A percentile compares a stretch with the other conserved stretches of the same genome.
phyloP scores from a whole-genome alignment of 768 basidiomycete genomes.

The Lactarius quietus region DNA sequence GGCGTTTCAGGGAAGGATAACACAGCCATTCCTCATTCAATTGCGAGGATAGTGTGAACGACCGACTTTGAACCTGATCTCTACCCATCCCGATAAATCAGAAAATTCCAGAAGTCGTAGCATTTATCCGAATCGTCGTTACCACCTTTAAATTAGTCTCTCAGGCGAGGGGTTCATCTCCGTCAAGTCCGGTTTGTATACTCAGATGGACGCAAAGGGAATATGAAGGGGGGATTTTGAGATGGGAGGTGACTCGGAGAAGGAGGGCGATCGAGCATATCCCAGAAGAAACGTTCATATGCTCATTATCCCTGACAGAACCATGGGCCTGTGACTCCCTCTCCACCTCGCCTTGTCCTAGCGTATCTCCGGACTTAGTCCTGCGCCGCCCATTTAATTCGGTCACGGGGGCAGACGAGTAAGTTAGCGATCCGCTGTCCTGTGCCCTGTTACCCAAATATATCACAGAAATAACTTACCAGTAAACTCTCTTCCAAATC shows the following conservation, averaged over 20 bases:
- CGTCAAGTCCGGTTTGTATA: slow-evolving; percentile 13
- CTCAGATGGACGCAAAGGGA: background rate
- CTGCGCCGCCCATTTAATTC: slow-evolving; percentile 21
- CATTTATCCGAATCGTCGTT: slow-evolving; percentile 2
- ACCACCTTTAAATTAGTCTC: slow-evolving; percentile 3
- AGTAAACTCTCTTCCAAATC: background rate
- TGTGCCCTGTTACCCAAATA: slow-evolving; percentile 19
- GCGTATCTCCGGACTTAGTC: slow-evolving; percentile 13
- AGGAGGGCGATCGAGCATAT: slow-evolving; percentile 3
- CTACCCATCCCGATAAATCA: background rate
- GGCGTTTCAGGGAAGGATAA: background rate
- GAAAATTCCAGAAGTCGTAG: slow-evolving; percentile 12
- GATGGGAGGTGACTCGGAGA: background rate
- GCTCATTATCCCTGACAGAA: slow-evolving; percentile 2
- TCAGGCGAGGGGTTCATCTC: slow-evolving; percentile 12
- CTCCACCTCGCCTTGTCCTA: slow-evolving; percentile 14
- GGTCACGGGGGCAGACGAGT: slow-evolving; percentile 13
- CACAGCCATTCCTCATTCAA: background rate
- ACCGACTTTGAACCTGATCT: background rate
- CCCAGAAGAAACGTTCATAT: background rate
- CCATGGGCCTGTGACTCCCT: slow-evolving; percentile 4
- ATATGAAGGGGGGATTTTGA: background rate
- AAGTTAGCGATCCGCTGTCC: slow-evolving; percentile 12
- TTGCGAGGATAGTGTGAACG: background rate
- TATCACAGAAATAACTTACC: background rate